Conservation (phyloP, 371 early-diverging fungal genomes). For the Syncephalis plumigaleata region DNA sequence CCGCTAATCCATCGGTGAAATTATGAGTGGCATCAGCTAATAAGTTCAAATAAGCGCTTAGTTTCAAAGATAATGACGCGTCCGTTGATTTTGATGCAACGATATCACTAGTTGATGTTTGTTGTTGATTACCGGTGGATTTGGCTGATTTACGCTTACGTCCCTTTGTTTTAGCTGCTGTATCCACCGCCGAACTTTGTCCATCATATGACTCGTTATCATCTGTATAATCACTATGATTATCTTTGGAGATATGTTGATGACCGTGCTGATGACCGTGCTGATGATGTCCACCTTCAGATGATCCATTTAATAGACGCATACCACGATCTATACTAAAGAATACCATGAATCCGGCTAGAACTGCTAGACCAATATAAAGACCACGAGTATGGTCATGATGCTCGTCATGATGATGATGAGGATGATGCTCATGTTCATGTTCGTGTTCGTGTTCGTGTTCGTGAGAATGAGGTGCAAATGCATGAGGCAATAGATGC, state of each 20-base stretch:
- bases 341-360: neutral
- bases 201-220: too few species aligned
- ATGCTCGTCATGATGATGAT: constrained; percentile 7
- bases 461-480: constrained; percentile 32
- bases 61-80: too few species aligned
- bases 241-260: neutral
- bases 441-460: constrained; percentile 33
- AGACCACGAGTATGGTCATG: too few species aligned
- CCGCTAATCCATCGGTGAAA: constrained; percentile 84
- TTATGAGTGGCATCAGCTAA: constrained; percentile 82
- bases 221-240: neutral
- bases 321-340: neutral
- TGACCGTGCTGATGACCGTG: constrained; percentile 1
- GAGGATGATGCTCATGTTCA: constrained; percentile 10
- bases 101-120: too few species aligned
- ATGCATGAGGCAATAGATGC: constrained; percentile 67
- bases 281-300: neutral
- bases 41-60: constrained; percentile 52
- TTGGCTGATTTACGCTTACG: too few species aligned
- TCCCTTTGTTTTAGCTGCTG: too few species aligned
- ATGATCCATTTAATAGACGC: neutral
- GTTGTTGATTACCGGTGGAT: too few species aligned
- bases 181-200: too few species aligned
- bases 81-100: too few species aligned
- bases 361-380: neutral